Conservation (phyloP, 1,139 yeast genomes). For the Yamadazyma songkhlaensis region DNA sequence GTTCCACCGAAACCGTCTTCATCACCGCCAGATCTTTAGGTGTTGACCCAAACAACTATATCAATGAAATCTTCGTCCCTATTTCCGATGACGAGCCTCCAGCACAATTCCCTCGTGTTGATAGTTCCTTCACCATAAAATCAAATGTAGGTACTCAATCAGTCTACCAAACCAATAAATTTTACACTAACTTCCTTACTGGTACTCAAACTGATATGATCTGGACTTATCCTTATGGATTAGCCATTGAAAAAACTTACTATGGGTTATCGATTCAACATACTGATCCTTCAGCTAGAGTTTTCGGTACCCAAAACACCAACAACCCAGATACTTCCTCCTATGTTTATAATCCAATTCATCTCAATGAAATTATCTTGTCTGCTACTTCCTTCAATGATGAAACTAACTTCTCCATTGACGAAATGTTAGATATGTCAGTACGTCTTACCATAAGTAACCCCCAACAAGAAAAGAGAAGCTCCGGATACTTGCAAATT, state of each 20-base stretch:
- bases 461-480: background rate
- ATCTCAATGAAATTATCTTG: constrained; percentile 22
- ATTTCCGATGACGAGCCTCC: constrained; percentile 51
- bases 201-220: constrained; percentile 56
- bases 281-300: constrained; percentile 51
- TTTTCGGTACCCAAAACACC: constrained; percentile 49
- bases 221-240: constrained; percentile 76
- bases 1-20: background rate
- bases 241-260: constrained; percentile 46
- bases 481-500: constrained; percentile 23
- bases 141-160: constrained; percentile 38
- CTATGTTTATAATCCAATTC: constrained; percentile 29
- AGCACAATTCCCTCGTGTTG: constrained; percentile 43
- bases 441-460: constrained; percentile 18
- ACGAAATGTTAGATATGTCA: constrained; percentile 48
- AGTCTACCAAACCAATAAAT: constrained; percentile 70
- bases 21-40: constrained; percentile 3
- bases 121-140: constrained; percentile 52
- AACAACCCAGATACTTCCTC: constrained; percentile 48
- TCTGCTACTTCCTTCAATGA: constrained; percentile 22
- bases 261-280: constrained; percentile 73
- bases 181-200: constrained; percentile 69
- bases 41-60: constrained; percentile 7
- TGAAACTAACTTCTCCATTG: constrained; percentile 35
- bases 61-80: constrained; percentile 44